Base-by-base conservation (phyloP, 176 grass and related monocot genomes). In the Melocanna baccifera region DNA sequence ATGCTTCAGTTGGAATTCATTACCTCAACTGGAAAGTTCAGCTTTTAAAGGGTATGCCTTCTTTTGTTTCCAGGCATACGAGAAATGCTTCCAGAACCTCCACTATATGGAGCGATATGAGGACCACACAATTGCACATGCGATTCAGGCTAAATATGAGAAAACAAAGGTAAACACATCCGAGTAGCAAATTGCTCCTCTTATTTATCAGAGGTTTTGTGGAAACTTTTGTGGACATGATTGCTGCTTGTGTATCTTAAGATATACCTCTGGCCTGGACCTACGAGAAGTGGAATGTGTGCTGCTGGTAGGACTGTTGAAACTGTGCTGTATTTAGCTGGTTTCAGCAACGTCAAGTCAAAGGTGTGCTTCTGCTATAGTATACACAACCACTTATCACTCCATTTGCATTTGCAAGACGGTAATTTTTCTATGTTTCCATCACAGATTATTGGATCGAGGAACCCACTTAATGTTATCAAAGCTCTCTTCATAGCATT, bases 31-130 rank as follows among this genome's bases (percentile, higher is more conserved):
- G 28, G 45, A 65, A 71, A 12, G 11, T 58, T 43, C n/a, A 80
- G 75, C 37, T 75, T 50, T 88, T 58, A 79, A 37, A 80, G 62
- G 47, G 56, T 22, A 28, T 50, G 22, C 34, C 0, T 32, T 84
- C 9, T 86, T 83, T 32, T 87, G 15, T 90, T 75, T 85, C 74
- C 81, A 98, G 96, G 93, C 96, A 48, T 95, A 95, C 47, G 96
- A 98, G 66, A 98, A 98, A 89, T 98, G 96, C 83, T 98, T 98
- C 86, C 93, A 98, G 84, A 89, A 98, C 78, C 96, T 98, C 43
- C 96, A 98, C 81, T 95, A 94, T 66, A 91, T 98, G 81, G 96
- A 95, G 69, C 91, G 89, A 23, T 98, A 98, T 4, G 91, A 98
- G 74, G 96, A 95, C 48, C 96, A 98, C 83, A 98, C 93, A 67